Evolutionary conservation across 148 eudicot genomes (phyloP).

Genomic region (Suaeda aralocaspica): DNA sequence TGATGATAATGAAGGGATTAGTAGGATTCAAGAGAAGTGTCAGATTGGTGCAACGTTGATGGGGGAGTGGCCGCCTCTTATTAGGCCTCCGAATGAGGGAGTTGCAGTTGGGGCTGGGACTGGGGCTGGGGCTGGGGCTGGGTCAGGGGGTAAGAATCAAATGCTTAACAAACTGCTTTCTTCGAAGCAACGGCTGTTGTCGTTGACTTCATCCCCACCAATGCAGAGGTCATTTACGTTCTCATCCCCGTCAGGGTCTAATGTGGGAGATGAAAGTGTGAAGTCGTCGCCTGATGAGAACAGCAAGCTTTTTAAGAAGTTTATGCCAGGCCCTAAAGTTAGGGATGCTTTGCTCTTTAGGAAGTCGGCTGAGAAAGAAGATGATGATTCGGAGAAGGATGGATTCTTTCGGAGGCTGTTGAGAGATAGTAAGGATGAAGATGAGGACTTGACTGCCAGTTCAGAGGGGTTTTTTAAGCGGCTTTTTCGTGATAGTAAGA

Average conservation of each 20-base stretch:
- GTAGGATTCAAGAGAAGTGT: constrained; percentile 93
- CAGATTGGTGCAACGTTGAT: constrained; percentile 89
- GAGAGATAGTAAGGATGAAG: constrained; percentile 74
- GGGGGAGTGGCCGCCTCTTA: constrained; percentile 92
- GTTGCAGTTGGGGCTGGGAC: constrained; percentile 25
- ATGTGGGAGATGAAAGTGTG: constrained; percentile 55
- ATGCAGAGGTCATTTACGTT: constrained; percentile 49
- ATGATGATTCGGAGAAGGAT: constrained; percentile 81
- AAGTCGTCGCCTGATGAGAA: constrained; percentile 72
- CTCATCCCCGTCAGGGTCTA: constrained; percentile 49
- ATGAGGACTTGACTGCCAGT: constrained; percentile 66
- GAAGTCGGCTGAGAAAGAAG: constrained; percentile 78
- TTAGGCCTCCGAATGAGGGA: constrained; percentile 59
- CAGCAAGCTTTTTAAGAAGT: constrained; percentile 66
- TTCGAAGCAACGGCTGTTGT: constrained; percentile 70
- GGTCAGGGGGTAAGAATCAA: constrained; percentile 63
- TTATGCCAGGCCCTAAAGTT: constrained; percentile 74
- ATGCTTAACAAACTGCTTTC: constrained; percentile 73
- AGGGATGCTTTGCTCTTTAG: constrained; percentile 75
- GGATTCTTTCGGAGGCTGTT: constrained; percentile 78
- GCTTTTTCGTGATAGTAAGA: constrained; percentile 84
- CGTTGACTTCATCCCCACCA: constrained; percentile 78
- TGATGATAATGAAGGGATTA: constrained; percentile 92
- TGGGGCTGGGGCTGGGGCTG: constrained; percentile 24
- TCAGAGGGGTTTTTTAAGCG: constrained; percentile 92